Evolutionary conservation across 75 land plant species (phyloP), one percentile per base, ranked within the genome.

Genomic region (Pinus taeda): DNA sequence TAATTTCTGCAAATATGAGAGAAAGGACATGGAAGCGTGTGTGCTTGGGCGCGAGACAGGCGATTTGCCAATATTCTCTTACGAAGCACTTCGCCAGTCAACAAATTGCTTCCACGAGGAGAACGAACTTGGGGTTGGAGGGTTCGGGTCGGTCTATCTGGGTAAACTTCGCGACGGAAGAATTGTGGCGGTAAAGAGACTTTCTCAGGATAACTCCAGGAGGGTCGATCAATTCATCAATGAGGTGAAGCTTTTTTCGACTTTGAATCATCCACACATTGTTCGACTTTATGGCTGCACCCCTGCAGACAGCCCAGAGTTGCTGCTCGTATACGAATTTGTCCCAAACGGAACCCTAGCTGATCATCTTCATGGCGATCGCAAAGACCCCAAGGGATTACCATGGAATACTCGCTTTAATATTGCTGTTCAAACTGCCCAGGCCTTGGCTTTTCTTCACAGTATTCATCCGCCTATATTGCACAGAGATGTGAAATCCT

Each of bases 111-210:
- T 94, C 59, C 61, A 85, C 30, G 69, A 78, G 3, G 77, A 83
- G 59, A 82, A 71, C 71, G 79, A 86, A 61, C 81, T 94, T 22
- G 97, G 97, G 20, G 94, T 87, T 75, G 97, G 97, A 12, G 97
- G 89, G 17, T 94, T 90, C 79, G 94, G 94, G 18, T 81, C 86
- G 12, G 94, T 94, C 15, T 94, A 94, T 78, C 82, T 82, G 63
- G 94, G 74, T 36, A 75, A 74, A 29, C 74, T 85, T 24, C 11
- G 72, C 12, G 78, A 82, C 64, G 81, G 81, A 29, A 77, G 73
- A 42, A 15, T 64, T 57, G 60, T 81, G 21, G 87, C 81, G 11
- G 84, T 85, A 62, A 85, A 85, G 81, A 82, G 75, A 60, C 81
- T 85, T 42, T 78, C 76, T 62, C 84, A 61, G 18, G 76, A 57